Evolutionary conservation across 2,329 filamentous ascomycete species (phyloP), one percentile per base, ranked within the genome.

Genomic region (Ceratocystis ficicola): DNA sequence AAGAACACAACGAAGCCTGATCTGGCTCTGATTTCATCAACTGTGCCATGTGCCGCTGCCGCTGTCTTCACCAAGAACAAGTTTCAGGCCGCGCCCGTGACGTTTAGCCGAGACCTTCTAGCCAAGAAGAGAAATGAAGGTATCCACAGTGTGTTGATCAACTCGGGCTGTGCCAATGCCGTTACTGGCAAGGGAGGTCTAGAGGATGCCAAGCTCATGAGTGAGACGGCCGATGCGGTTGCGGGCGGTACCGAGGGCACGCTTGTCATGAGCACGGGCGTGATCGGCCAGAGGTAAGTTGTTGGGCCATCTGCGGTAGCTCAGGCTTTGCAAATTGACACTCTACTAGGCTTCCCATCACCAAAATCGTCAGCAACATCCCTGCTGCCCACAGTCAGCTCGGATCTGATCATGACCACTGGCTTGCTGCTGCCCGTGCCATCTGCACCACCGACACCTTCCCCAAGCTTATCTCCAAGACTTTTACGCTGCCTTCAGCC

Each of bases 391-490:
- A 90, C 73, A 78, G 81, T 68, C 83, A 83, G 67, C 82, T 96
- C 28, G 88, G 88, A 63, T 81, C 81, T 59, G 83, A 86, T 6
- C 92, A 97, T 76, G 83, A 88, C 68, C 84, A 94, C 76, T 99
- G 93, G 94, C 79, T 99, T 60, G 80, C 81, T 65, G 87, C 90
- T 55, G 94, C 94, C 67, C 86, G 86, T 72, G 93, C 94, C 50
- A 97, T 99, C 73, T 96, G 93, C 81, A 99, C 94, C 12, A 99
- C 94, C 17, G 94, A 99, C 76, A 97, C 94, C 2, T 99, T 99
- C 75, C 94, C 94, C 67, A 99, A 99, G 78, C 86, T 99, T 69
- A 81, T 93, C 71, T 96, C 92, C 22, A 85, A 83, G 70, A 85
- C 85, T 15, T 99, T 97, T 76, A 85, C 80, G 32, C 84, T 99